Base-by-base conservation (phyloP, 257 asterid species). In the Primulina eburnea region DNA sequence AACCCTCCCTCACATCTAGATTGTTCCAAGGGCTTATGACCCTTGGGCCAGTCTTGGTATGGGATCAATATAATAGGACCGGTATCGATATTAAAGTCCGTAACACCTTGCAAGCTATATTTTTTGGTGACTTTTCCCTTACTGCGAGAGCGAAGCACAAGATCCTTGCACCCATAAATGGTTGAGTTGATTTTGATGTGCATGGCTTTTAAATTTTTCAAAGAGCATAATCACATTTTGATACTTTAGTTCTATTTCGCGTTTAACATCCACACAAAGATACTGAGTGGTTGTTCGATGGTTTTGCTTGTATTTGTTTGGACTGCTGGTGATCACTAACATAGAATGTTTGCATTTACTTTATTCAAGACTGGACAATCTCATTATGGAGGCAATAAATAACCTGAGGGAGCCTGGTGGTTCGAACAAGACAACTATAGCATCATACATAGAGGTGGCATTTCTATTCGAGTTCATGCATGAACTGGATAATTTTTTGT, bases 401-500 rank as follows among this genome's bases (percentile, higher is more conserved):
- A 79, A 81, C 69, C 80, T 82, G 77, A 84, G 74, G 81, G 92
- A 88, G 74, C 86, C 82, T 68, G 79, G 84, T 76, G 87, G 87
- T 79, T 84, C 84, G 67, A 79, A 68, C 82, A 86, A 80, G 84
- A 77, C 82, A 21, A 77, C 86, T 21, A 82, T 84, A 67, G 88
- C 88, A 71, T 80, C 85, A 70, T 86, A 82, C 71, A 86, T 86
- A 47, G 89, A 86, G 92, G 95, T 88, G 43, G 28, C 55, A 32
- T 28, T 38, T 61, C 17, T 60, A n/a, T 50, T 61, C 38, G 24
- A 38, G 43, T 47, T 7, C 33, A 68, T 29, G 60, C 7, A 32
- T 17, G 16, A 7, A 29, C 8, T 26, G 24, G 37, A 58, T 34
- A 58, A 20, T 26, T 6, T 32, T 34, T 53, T 62, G 62, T 32